phyloP scores from a whole-genome alignment of 805 yeast genomes.

The Ogataea corticis region DNA sequence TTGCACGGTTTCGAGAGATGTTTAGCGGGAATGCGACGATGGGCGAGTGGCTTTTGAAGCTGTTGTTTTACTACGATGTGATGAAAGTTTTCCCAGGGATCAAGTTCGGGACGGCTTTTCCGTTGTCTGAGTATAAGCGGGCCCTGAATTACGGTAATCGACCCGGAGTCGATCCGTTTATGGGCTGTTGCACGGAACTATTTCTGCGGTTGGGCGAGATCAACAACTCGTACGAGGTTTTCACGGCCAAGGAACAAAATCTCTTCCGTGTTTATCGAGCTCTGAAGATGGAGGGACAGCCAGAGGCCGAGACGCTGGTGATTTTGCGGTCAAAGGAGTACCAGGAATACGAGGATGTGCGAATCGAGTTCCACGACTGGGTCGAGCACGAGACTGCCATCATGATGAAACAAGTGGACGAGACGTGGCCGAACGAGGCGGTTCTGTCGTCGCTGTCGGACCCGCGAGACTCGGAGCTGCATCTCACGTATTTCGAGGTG shows the following conservation, averaged over 20 bases:
- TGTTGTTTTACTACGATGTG: slow-evolving; percentile 28
- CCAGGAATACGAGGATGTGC: slow-evolving; percentile 17
- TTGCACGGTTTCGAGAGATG: slow-evolving; percentile 11
- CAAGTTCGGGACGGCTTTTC: slow-evolving; percentile 25
- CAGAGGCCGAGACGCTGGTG: slow-evolving; percentile 9
- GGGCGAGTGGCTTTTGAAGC: slow-evolving; percentile 20
- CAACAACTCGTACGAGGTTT: slow-evolving; percentile 18
- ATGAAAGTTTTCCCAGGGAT: slow-evolving; percentile 23
- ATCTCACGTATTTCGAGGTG: slow-evolving; percentile 22
- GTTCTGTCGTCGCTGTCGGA: slow-evolving; percentile 3
- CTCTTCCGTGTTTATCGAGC: slow-evolving; percentile 5
- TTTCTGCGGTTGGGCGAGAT: slow-evolving; percentile 23
- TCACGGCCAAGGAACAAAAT: slow-evolving; percentile 1
- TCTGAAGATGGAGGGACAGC: neutral
- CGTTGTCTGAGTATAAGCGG: slow-evolving; percentile 21
- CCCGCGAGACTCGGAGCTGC: slow-evolving; percentile 13
- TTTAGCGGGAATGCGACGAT: slow-evolving; percentile 10
- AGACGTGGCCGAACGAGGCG: slow-evolving; percentile 17
- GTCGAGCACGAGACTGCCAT: slow-evolving; percentile 17
- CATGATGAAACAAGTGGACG: slow-evolving; percentile 14
- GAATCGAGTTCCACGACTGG: slow-evolving; percentile 28
- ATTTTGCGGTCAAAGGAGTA: slow-evolving; percentile 16
- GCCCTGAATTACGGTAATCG: neutral
- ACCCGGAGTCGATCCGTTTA: slow-evolving; percentile 10
- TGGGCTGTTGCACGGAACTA: slow-evolving; percentile 23